Base-by-base conservation (phyloP, 2,329 filamentous ascomycete species). In the Calonectria montana region DNA sequence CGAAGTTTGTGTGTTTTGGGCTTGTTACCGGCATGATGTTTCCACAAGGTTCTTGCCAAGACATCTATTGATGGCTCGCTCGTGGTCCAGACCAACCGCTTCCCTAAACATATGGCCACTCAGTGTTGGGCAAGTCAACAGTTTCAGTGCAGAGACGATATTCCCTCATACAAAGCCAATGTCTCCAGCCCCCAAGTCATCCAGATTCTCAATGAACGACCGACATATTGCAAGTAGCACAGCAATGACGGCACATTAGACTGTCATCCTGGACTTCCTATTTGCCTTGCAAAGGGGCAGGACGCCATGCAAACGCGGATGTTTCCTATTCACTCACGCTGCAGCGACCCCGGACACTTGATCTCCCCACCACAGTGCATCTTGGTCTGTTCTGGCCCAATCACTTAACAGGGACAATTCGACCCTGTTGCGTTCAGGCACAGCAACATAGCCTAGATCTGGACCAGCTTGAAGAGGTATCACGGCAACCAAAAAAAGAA, bases 321-420 rank as follows among this genome's bases (percentile, higher is more conserved):
- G n/a, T 39, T 35, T 37, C 35, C 65, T 61, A 35, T 37, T 50
- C 37, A 37, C 13, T 23, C 68, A 48, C 25, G 25, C 64, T 65
- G 65, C 37, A 37, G 39, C 29, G 21, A 62, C 70, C 66, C 70
- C 65, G 35, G 66, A 43, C 70, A 67, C 41, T 64, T 68, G 67
- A 65, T 70, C 61, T 65, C 70, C 50, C 64, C 65, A 62, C 65
- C 25, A 23, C 45, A 35, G 39, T 59, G 69, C 69, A 71, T 65
- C 48, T 68, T 45, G 53, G 43, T 50, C 63, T 50, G 41, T 55
- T 21, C 59, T 25, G 18, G 6, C 43, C 48, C n/a, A 57, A 27
- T 35, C 7, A 67, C 43, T 45, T 39, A 29, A 31, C 31, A 31
- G 25, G 47, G 31, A 6, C 16, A 13, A 27, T 43, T 31, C 10